Base-by-base conservation (phyloP, 2,329 filamentous ascomycete species). In the Periconia digitata region DNA sequence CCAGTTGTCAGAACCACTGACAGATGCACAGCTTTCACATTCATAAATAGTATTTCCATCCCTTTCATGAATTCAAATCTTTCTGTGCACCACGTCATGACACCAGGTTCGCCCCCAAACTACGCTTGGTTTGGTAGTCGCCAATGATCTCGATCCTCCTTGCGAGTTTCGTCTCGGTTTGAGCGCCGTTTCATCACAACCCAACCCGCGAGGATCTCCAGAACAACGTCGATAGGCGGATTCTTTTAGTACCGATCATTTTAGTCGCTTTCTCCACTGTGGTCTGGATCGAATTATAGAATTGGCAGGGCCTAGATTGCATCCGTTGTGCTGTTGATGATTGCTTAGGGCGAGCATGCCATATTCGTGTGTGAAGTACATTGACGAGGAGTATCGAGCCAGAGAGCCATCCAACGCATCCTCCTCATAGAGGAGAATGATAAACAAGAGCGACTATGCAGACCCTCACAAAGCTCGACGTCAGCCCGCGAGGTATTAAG, bases 141-240 rank as follows among this genome's bases (percentile, higher is more conserved):
- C 8, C 10, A 12, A 32, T 32, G 27, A 32, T 3, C 27, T 32
- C 3, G 27, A 32, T n/a, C 10, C 40, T 40, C 37, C 15, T 46
- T 44, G 35, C 49, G 42, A 39, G 62, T 65, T 64, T 65, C 58
- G 55, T 38, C 37, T 51, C 36, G 18, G 62, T 65, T 64, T 63
- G 62, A 62, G 51, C 39, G 35, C 44, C 27, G 62, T 65, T 65
- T 65, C 62, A 65, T 48, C 47, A 20, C 39, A 43, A 32, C 49
- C 34, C 35, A 24, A 40, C 12, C 34, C 44, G 35, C 45, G 16
- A 34, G 17, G 43, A 47, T 50, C 42, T 50, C 44, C 42, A 50
- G 49, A 51, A 55, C 50, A 46, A 36, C 21, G 36, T 24, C 40
- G 32, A 47, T 12, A 12, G 27, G 40, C 40, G 27, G 16, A 4